Percentiles rank a stretch among this genome's conserved stretches.
Conservation (phyloP, 1,284 basidiomycete species). For the Boletellus sp. region DNA sequence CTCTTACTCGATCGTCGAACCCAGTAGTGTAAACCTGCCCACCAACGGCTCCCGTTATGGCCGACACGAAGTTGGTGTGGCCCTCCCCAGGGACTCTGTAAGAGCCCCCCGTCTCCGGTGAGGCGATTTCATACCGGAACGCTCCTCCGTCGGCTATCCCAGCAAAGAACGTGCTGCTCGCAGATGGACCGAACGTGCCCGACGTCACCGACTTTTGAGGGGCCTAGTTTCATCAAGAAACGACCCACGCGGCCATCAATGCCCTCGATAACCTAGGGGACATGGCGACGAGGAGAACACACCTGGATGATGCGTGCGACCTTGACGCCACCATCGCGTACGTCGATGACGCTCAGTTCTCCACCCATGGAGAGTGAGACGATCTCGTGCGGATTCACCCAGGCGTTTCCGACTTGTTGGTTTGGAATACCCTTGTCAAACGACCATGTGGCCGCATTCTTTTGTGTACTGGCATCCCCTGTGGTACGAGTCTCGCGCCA, state of each 20-base stretch:
- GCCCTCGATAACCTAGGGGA: neutral
- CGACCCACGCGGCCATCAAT: neutral
- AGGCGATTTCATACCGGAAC: conserved; percentile 55
- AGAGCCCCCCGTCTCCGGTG: conserved; percentile 22
- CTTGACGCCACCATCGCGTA: conserved; percentile 55
- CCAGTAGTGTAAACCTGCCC: conserved; percentile 68
- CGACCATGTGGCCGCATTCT: conserved; percentile 65
- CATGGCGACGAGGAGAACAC: conserved; percentile 12
- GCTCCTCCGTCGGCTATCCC: conserved; percentile 85
- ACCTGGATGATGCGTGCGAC: conserved; percentile 63
- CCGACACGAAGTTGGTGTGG: conserved; percentile 72
- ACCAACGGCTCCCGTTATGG: conserved; percentile 46
- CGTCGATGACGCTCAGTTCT: conserved; percentile 81
- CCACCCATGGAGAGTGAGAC: conserved; percentile 87
- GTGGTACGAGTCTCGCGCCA: neutral
- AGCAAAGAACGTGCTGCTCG: conserved; percentile 63
- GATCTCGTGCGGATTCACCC: conserved; percentile 64
- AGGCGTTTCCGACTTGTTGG: conserved; percentile 90
- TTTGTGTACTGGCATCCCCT: conserved; percentile 80
- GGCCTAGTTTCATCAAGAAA: conserved; percentile 48
- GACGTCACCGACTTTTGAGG: conserved; percentile 81
- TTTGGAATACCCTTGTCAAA: conserved; percentile 65
- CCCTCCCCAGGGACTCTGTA: conserved; percentile 57
- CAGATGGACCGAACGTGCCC: conserved; percentile 43
- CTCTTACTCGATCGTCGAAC: conserved; percentile 77